Base-by-base conservation (phyloP, 177 flowering plant species). In the Tripterygium wilfordii region DNA sequence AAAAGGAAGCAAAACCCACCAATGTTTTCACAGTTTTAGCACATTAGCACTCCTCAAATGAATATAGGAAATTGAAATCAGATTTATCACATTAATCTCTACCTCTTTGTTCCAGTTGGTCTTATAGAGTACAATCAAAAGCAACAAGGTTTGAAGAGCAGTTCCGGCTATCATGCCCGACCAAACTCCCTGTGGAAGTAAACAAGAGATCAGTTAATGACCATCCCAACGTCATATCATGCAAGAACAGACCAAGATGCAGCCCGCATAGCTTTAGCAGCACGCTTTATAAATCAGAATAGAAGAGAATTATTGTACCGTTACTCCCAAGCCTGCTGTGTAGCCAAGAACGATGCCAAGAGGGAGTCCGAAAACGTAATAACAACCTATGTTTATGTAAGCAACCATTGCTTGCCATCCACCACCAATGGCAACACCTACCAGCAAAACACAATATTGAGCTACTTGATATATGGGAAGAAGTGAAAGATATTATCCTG, bases 91-190 rank as follows among this genome's bases (percentile, higher is more conserved):
- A 35, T 6, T 35, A 5, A 7, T 35, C 57, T 47, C n/a, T 37
- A 77, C 87, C 76, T 80, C 83, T 23, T 48, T 53, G 30, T 42
- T 72, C 87, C 87, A 80, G 46, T 80, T 80, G 44, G 81, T 80
- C 57, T 32, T 71, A 38, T 64, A 75, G 6, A 80, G 70, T 1
- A 75, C 55, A 0, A 73, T 1, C 39, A 66, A 4, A 0, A 80
- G 76, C 27, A 80, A 30, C 57, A 75, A 16, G 1, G 83, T 80
- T 57, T 80, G 87, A 28, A 80, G 45, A 17, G 65, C 67, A 28
- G 65, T 61, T 61, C 83, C 87, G 30, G 57, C 51, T 14, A 78
- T 70, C 81, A 80, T 75, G 16, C 83, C 87, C 0, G 42, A 58
- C 87, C 87, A 78, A 18, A 78, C 45, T 44, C 83, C 87, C 86